Evolutionary conservation across 169 alveolate genomes (phyloP).

Genomic region (Cardiosporidium cionae): DNA sequence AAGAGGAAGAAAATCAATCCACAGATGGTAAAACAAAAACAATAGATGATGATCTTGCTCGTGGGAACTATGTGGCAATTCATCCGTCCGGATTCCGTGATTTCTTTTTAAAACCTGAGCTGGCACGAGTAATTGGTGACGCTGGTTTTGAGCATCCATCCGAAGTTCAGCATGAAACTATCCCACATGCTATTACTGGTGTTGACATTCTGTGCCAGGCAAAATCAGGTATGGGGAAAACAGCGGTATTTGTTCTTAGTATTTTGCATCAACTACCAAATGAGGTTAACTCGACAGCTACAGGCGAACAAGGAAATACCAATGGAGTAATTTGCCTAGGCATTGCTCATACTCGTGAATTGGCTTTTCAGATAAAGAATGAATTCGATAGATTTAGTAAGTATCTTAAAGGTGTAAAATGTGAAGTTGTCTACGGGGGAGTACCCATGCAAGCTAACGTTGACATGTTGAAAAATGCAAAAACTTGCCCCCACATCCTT

Average conservation of each 20-base stretch:
- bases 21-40: constrained; percentile 23
- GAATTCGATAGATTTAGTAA: constrained; percentile 95
- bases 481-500: constrained; percentile 85
- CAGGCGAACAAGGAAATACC: constrained; percentile 38
- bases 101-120: constrained; percentile 91
- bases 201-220: constrained; percentile 98
- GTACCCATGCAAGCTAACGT: constrained; percentile 86
- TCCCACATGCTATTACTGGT: constrained; percentile 97
- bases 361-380: constrained; percentile 97
- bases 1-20: constrained; percentile 31
- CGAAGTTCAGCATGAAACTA: constrained; percentile 97
- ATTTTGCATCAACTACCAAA: constrained; percentile 85
- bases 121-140: constrained; percentile 89
- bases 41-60: constrained; percentile 34
- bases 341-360: constrained; percentile 97
- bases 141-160: constrained; percentile 99
- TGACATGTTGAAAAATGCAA: constrained; percentile 84
- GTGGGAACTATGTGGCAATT: constrained; percentile 41
- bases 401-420: constrained; percentile 84
- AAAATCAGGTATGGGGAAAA: constrained; percentile 99
- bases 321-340: constrained; percentile 74
- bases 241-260: constrained; percentile 98
- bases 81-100: constrained; percentile 66
- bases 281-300: constrained; percentile 32
- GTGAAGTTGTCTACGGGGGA: constrained; percentile 98